Percentiles rank a stretch among this genome's conserved stretches.
phyloP scores from a whole-genome alignment of 2,329 filamentous ascomycete genomes.

The Cladorrhinum sp. region DNA sequence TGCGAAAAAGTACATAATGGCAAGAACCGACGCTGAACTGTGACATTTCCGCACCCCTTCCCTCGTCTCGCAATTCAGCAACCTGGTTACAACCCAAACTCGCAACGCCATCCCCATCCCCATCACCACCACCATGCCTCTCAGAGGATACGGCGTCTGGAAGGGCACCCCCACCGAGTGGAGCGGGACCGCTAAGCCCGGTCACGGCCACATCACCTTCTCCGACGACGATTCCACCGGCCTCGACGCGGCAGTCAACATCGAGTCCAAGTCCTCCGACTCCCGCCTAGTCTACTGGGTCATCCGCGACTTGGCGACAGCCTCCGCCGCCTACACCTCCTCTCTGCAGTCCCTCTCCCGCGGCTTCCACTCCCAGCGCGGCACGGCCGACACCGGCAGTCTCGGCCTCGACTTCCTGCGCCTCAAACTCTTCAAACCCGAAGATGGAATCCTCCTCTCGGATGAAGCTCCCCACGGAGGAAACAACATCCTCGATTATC shows the following conservation, averaged over 20 bases:
- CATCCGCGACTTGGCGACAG: conserved; percentile 41
- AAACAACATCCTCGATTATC: conserved; percentile 33
- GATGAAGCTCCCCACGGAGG: conserved; percentile 10
- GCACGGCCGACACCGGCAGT: neutral
- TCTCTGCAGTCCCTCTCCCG: conserved; percentile 16
- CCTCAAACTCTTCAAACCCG: conserved; percentile 12
- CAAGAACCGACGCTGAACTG: too few relatives aligned
- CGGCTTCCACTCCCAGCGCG: conserved; percentile 18
- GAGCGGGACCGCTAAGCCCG: conserved; percentile 11
- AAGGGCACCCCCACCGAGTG: conserved; percentile 22
- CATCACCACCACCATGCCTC: conserved; percentile 16
- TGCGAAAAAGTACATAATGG: neutral
- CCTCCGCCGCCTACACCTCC: conserved; percentile 16
- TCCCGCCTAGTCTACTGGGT: conserved; percentile 47
- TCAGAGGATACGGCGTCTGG: conserved; percentile 26
- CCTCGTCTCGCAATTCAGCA: neutral
- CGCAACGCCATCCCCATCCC: too few relatives aligned
- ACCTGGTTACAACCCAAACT: neutral
- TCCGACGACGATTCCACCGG: conserved; percentile 13
- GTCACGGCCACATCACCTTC: conserved; percentile 26
- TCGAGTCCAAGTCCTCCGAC: conserved; percentile 26
- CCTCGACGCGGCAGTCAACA: conserved; percentile 27
- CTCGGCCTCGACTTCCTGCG: conserved; percentile 10
- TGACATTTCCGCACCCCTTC: too few relatives aligned
- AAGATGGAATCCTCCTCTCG: conserved; percentile 20